Evolutionary conservation across 2,329 filamentous ascomycete genomes (phyloP).

Genomic region (Xylariaceae sp.): DNA sequence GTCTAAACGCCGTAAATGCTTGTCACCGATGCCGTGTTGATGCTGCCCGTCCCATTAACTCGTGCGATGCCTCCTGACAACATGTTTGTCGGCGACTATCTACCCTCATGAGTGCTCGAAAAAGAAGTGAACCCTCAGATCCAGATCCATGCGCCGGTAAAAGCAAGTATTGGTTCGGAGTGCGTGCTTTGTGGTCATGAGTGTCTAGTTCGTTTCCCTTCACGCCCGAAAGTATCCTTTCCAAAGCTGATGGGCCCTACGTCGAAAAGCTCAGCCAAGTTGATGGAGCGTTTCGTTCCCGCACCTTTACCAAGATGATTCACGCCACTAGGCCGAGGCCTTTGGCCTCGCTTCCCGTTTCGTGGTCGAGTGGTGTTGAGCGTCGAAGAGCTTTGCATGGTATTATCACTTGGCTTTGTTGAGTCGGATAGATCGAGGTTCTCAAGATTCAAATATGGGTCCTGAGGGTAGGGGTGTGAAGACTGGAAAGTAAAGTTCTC

Average conservation of each 20-base stretch:
- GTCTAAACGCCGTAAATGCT: neutral
- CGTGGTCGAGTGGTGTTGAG: conserved; percentile 24
- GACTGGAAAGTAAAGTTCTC: conserved; percentile 69
- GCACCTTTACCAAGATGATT: conserved; percentile 56
- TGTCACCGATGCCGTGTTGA: neutral
- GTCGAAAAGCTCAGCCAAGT: conserved; percentile 73
- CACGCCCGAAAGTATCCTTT: conserved; percentile 53
- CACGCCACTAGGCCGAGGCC: conserved; percentile 20
- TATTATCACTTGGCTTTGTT: conserved; percentile 34
- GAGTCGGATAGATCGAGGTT: conserved; percentile 57
- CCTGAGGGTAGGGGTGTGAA: conserved; percentile 53
- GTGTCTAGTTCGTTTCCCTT: conserved; percentile 48
- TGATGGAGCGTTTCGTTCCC: conserved; percentile 69
- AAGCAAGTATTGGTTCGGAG: conserved; percentile 6
- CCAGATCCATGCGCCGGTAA: conserved; percentile 11
- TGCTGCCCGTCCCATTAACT: neutral
- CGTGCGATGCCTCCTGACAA: neutral
- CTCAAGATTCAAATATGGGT: conserved; percentile 55
- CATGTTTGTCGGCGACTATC: neutral
- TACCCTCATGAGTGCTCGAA: conserved; percentile 4
- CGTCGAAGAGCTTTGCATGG: conserved; percentile 23
- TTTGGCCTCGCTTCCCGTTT: conserved; percentile 16
- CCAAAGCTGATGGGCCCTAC: conserved; percentile 58
- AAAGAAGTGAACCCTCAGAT: conserved; percentile 10
- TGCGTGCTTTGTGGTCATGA: conserved; percentile 23